phyloP scores from a whole-genome alignment of 148 eudicot species.

The Rhododendron molle region DNA sequence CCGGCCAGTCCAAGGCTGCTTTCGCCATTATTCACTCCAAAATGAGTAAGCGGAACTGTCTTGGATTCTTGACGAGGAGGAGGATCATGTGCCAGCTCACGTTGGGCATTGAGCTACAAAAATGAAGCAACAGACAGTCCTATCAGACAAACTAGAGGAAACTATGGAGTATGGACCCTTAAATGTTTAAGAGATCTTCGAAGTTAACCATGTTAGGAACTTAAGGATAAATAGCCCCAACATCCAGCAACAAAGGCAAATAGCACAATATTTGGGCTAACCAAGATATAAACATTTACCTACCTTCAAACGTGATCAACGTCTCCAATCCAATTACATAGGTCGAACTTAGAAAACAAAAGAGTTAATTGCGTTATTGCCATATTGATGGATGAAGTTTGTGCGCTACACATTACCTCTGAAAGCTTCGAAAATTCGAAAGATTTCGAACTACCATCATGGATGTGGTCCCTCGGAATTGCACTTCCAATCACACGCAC shows the following conservation, averaged over 20 bases:
- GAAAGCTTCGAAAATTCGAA: slow-evolving; percentile 24
- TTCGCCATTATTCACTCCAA: slow-evolving; percentile 32
- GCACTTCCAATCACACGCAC: slow-evolving; percentile 27
- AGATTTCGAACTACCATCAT: slow-evolving; percentile 25
- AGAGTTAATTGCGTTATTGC: not conserved
- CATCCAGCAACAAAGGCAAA: not conserved
- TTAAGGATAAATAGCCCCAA: not conserved
- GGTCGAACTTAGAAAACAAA: not conserved
- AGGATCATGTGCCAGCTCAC: slow-evolving; percentile 16
- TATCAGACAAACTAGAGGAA: not conserved
- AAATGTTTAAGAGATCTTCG: not conserved
- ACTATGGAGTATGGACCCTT: not conserved
- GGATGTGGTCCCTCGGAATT: slow-evolving; percentile 22
- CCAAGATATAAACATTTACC: not conserved
- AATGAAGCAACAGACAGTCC: not conserved
- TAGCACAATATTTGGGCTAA: slow-evolving; percentile 7
- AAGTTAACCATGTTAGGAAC: not conserved
- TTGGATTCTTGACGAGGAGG: slow-evolving; percentile 37
- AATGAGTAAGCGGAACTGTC: slow-evolving; percentile 28
- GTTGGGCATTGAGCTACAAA: slow-evolving; percentile 25
- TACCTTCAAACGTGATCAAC: not conserved
- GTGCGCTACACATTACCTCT: slow-evolving; percentile 19
- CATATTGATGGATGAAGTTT: not conserved
- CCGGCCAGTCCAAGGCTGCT: slow-evolving; percentile 51
- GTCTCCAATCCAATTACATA: not conserved